These are phyloP conservation scores for Cymbopogon flexuosus DNA, from an alignment of 202 grass and related monocot genomes.

Conservation along the genomic window DNA sequence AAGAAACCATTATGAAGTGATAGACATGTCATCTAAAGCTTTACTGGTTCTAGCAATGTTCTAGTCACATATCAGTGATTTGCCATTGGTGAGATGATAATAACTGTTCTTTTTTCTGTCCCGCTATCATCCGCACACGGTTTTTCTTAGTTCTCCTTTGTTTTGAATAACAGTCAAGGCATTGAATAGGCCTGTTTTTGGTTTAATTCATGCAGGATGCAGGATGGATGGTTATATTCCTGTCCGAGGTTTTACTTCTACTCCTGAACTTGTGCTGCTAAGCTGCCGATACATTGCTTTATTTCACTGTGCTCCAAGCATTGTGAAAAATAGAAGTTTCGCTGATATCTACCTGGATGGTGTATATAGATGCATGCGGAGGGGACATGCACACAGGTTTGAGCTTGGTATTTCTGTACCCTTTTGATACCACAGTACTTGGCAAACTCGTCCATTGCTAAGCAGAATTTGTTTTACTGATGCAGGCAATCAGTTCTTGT, in stretches of 20 bases:
- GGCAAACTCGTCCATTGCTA: neutral
- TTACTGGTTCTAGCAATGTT: neutral
- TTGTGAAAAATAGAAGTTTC: slow-evolving; percentile 15
- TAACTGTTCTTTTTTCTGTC: neutral
- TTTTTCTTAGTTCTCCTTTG: neutral
- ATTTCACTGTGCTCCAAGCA: neutral
- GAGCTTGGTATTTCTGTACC: neutral
- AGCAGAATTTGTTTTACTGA: neutral
- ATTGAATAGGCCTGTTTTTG: slow-evolving; percentile 12
- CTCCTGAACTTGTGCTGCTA: slow-evolving; percentile 10
- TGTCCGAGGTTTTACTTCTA: slow-evolving; percentile 14
- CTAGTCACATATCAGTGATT: slow-evolving; percentile 25
- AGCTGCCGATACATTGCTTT: neutral
- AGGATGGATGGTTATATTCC: slow-evolving; percentile 6
- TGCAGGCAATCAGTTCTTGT: slow-evolving; percentile 1
- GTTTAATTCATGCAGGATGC: neutral
- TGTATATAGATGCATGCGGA: neutral
- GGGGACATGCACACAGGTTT: slow-evolving; percentile 26
- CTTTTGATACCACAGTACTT: neutral
- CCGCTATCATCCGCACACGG: neutral
- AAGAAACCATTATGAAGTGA: slow-evolving; percentile 28
- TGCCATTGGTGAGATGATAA: slow-evolving; percentile 31
- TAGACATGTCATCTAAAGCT: slow-evolving; percentile 5
- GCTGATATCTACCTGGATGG: slow-evolving; percentile 1
- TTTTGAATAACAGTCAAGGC: neutral